Base-by-base conservation (phyloP, 495 filamentous ascomycete species). In the Mytilinidion resinicola region DNA sequence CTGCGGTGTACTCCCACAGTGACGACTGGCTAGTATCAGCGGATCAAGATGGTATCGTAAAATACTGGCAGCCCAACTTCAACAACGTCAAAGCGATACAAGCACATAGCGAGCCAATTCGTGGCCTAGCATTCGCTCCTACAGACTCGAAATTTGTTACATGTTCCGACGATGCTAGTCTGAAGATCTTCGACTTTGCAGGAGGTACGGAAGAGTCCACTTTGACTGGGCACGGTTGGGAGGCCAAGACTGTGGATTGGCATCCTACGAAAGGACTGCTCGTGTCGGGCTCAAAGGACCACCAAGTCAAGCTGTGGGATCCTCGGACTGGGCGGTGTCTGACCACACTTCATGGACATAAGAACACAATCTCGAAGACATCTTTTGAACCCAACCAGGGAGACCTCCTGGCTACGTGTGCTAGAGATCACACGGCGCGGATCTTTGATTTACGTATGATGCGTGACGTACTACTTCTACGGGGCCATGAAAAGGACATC, bases 51-150 rank as follows among this genome's bases (percentile, higher is more conserved):
- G 93, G 93, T 38, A 80, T 92, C 61, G 85, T 98, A 70, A 98
- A 97, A 73, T 97, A 97, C 74, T 98, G 92, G 92, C 90, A 96
- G 67, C 90, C 93, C 2, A 98, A 97, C 72, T 96, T 98, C 77
- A 97, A 98, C 78, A 96, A 96, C 67, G 90, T 97, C 57, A 89
- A 97, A 70, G 88, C 86, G 34, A 88, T 98, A 43, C 88, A 91
- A 69, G 93, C 91, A 20, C 93, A 97, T 68, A 81, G 79, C 57
- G 90, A 96, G 65, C 84, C 93, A 20, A 86, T 98, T 49, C 82
- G 93, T 52, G 93, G 95, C 62, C 75, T 98, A n/a, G 84, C 92
- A 12, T 96, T 96, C 71, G 85, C 88, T 51, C 93, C 93, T 1
- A 95, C 86, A 60, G 93, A 98, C 68, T 78, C 84, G 49, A 97